Base-by-base conservation (phyloP, 1,139 yeast species). In the Debaryomycetaceae sp. region DNA sequence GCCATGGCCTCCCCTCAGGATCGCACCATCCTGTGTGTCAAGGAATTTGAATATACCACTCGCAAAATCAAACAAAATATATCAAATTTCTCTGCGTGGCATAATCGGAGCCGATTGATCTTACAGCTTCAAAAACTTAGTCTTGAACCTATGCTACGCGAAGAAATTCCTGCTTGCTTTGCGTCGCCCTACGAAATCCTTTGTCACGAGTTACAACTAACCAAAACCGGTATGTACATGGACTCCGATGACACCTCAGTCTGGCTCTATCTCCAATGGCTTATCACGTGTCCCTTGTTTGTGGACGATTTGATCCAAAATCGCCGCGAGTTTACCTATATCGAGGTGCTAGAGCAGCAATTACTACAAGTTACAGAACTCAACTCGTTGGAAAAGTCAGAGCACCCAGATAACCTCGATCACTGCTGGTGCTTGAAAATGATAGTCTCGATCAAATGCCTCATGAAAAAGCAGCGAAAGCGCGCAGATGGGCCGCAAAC, bases 11-110 rank as follows among this genome's bases (percentile, higher is more conserved):
- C 15, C n/a, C 20, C 20, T 6, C 20, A 18, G 20, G 6, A 6
- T 7, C 14, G 16, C 15, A 22, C 16, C 15, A 12, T 22, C n/a
- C 12, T 22, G 6, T 13, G 15, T 6, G 13, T 24, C 10, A 47
- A 56, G 4, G 98, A 92, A 52, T 77, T 83, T 41, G 68, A 68
- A 15, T 90, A 74, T 53, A 85, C 97, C 3, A 80, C 90, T 0
- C 51, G 61, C 31, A 81, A 79, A 56, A 83, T 87, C 44, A 81
- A 80, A 41, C 68, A 65, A 33, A 82, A 90, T 52, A 83, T 87
- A 32, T 82, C 95, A 29, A 92, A 90, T 50, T 90, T 80, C 47
- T 82, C 95, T 2, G 97, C 98, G 10, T 87, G 96, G 95, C 96
- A 90, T 53, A 83, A 85, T 49, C 62, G 98, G 37, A 70, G 86